A percentile compares a stretch with the other conserved stretches of the same genome.
These are phyloP conservation scores for Penicillium lividum DNA, from an alignment of 495 filamentous ascomycete species.

Conservation along the genomic window DNA sequence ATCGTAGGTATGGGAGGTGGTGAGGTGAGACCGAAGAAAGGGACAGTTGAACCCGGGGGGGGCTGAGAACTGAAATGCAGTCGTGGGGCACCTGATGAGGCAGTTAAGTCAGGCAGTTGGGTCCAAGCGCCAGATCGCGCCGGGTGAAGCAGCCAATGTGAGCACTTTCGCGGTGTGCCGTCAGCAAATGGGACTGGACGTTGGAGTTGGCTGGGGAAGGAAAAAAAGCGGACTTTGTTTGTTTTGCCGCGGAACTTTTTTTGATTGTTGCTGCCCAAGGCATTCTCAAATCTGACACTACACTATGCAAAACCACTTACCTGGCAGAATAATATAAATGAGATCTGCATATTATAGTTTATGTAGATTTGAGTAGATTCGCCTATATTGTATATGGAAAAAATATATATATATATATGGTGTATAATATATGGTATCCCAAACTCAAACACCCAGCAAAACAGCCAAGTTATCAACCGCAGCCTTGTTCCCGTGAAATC, in stretches of 20 bases:
- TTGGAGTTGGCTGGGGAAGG: slow-evolving; percentile 17
- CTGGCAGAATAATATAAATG: too few species aligned
- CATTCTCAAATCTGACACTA: slow-evolving; percentile 4
- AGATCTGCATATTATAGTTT: neutral
- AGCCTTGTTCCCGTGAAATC: slow-evolving; percentile 9
- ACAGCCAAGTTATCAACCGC: neutral
- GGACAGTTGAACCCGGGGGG: slow-evolving; percentile 2
- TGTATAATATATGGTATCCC: slow-evolving; percentile 7
- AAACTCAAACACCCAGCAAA: slow-evolving; percentile 6
- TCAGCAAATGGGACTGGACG: slow-evolving; percentile 15
- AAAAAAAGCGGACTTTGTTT: slow-evolving; percentile 26
- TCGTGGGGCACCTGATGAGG: slow-evolving; percentile 34
- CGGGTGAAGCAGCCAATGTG: slow-evolving; percentile 23
- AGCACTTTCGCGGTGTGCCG: slow-evolving; percentile 4
- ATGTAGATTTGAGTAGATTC: slow-evolving; percentile 7
- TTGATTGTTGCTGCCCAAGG: slow-evolving; percentile 28
- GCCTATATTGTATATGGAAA: slow-evolving; percentile 21
- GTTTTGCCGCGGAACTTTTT: slow-evolving; percentile 24
- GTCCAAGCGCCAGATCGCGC: slow-evolving; percentile 29
- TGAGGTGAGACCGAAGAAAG: slow-evolving; percentile 3
- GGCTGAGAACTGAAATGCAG: slow-evolving; percentile 5
- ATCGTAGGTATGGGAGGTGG: neutral
- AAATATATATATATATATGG: slow-evolving; percentile 9
- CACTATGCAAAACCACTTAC: too few species aligned
- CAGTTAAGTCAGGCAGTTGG: slow-evolving; percentile 28